phyloP scores from a whole-genome alignment of 345 rosid genomes.

The Eucalyptus grandis region DNA sequence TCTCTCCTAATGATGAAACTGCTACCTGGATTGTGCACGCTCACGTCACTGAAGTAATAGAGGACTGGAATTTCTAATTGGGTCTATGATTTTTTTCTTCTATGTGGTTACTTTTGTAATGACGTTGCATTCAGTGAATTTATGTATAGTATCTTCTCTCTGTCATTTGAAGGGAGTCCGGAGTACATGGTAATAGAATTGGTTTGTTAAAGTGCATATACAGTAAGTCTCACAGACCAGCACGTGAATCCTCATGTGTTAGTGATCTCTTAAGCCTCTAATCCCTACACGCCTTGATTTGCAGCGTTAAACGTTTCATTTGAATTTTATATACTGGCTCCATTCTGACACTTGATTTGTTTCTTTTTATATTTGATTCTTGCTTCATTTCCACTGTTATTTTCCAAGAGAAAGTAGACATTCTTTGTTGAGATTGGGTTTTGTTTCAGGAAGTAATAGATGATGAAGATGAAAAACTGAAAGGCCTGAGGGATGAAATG shows the following conservation, averaged over 20 bases:
- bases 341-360: not conserved
- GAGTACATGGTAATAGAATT: not conserved
- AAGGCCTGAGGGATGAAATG: slow-evolving; percentile 18
- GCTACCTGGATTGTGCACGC: not conserved
- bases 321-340: not conserved
- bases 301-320: not conserved
- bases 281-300: not conserved
- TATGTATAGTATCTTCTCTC: not conserved
- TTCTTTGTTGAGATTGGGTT: not conserved
- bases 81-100: not conserved
- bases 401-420: not conserved
- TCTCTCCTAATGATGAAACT: not conserved
- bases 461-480: slow-evolving; percentile 43
- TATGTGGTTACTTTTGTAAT: not conserved
- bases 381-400: not conserved
- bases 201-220: not conserved
- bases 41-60: not conserved
- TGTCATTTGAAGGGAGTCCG: not conserved
- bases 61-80: not conserved
- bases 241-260: not conserved
- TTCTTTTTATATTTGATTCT: not conserved
- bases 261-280: not conserved
- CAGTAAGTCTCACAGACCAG: not conserved
- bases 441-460: slow-evolving; percentile 20
- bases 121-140: not conserved